phyloP scores from a whole-genome alignment of 331 rosid genomes.

The Saraca asoca region DNA sequence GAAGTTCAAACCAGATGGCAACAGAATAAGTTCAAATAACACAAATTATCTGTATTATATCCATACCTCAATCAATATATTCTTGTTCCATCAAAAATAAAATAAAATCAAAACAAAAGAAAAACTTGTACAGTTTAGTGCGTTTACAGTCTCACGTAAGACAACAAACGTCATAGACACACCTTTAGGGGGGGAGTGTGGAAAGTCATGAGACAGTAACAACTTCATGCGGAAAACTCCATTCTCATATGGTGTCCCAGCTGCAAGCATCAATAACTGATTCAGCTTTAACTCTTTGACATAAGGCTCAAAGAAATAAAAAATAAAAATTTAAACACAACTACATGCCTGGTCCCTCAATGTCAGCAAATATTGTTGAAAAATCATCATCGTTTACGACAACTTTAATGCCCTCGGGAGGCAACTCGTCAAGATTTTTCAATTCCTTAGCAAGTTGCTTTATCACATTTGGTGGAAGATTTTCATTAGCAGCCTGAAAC shows the following conservation, averaged over 20 bases:
- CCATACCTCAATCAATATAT: too few relatives aligned
- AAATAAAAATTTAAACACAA: conserved; percentile 16
- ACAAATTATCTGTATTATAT: too few relatives aligned
- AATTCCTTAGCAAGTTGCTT: conserved; percentile 97
- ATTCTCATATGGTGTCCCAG: conserved; percentile 93
- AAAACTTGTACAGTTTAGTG: background rate
- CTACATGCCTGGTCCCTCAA: conserved; percentile 93
- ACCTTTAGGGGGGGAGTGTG: conserved; percentile 96
- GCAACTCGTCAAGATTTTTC: conserved; percentile 92
- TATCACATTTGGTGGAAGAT: conserved; percentile 96
- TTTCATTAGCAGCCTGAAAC: conserved; percentile 92
- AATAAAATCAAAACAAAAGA: background rate
- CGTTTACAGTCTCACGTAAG: too few relatives aligned
- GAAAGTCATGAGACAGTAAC: conserved; percentile 75
- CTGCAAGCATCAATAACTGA: conserved; percentile 50
- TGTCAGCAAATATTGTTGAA: conserved; percentile 83
- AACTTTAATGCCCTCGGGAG: conserved; percentile 97
- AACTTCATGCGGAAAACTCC: conserved; percentile 97
- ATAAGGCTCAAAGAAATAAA: conserved; percentile 3
- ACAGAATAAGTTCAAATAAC: background rate
- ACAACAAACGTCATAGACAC: conserved; percentile 9
- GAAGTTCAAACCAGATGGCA: background rate
- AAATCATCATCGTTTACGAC: conserved; percentile 86
- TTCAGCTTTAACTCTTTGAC: conserved; percentile 28
- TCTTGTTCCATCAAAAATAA: background rate